Base-by-base conservation (phyloP, 83 land plant species). In the Picea abies region DNA sequence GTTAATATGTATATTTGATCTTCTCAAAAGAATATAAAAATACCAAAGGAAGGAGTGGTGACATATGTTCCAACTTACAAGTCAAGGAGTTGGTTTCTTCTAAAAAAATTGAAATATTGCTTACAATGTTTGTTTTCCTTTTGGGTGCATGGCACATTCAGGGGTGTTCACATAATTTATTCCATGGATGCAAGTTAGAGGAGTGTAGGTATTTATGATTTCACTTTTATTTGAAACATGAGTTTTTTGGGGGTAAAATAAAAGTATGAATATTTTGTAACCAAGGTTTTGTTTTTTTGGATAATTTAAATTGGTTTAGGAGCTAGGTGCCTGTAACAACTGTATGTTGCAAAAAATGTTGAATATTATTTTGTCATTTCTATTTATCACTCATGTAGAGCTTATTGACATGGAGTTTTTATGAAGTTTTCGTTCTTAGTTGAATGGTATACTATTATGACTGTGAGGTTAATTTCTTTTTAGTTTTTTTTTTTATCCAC, bases 131-230 rank as follows among this genome's bases (percentile, higher is more conserved):
- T 56, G 58, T 56, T 56, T 56, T 56, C 3, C 58, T 56, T 56
- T 56, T 56, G 58, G 58, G 58, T 56, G 58, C 58, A 56, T 56
- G 58, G 58, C 58, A 12, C 14, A 56, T 56, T 56, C 15, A 56
- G 58, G 58, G 64, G 98, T 95, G 35, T 95, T 95, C 83, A 95
- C 98, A 52, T 96, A 95, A 89, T 91, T 95, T 47, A 94, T 94
- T 69, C 96, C 94, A 62, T 95, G 92, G 75, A 94, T 95, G 96
- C 98, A 95, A 92, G 98, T 95, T 12, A 95, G 94, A 84, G 98
- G 98, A 20, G 96, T 95, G 49, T 96, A 95, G 89, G 97, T 95
- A 90, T n/a, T 44, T n/a, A 44, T 44, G 56, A n/a, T 44, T 73
- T 44, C 47, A 11, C 58, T 73, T 44, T 73, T 5, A 44, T 73